Percentiles rank a stretch among this genome's conserved stretches.
These are phyloP conservation scores for Populus nigra DNA, from an alignment of 345 rosid species.

Conservation along the genomic window DNA sequence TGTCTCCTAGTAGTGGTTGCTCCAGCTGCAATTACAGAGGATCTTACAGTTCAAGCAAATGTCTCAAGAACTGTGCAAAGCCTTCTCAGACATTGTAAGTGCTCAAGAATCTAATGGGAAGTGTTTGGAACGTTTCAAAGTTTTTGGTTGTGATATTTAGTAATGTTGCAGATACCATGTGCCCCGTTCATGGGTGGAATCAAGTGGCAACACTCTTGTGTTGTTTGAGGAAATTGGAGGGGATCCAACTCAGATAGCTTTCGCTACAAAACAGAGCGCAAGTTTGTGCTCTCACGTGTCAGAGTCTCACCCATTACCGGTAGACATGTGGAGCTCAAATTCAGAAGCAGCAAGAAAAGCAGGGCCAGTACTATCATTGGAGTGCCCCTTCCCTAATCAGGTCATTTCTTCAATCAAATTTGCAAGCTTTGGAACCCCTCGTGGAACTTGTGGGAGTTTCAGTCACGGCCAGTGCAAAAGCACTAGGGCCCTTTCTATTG, in stretches of 20 bases:
- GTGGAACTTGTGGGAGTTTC: conserved; percentile 72
- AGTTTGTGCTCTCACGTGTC: conserved; percentile 62
- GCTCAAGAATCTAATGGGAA: background rate
- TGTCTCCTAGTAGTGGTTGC: conserved; percentile 56
- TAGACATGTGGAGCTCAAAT: conserved; percentile 66
- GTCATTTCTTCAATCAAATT: conserved; percentile 71
- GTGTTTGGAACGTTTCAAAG: background rate
- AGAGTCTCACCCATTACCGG: conserved; percentile 69
- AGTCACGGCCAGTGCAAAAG: conserved; percentile 65
- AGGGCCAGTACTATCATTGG: conserved; percentile 46
- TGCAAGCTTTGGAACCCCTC: conserved; percentile 87
- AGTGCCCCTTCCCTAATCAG: conserved; percentile 61
- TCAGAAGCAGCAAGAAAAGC: conserved; percentile 38
- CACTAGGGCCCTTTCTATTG: conserved; percentile 47
- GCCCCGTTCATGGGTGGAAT: conserved; percentile 82
- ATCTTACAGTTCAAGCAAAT: conserved; percentile 57
- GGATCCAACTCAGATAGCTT: conserved; percentile 68
- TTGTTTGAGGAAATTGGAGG: conserved; percentile 87
- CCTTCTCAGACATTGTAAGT: conserved; percentile 90
- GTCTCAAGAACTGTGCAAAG: conserved; percentile 79
- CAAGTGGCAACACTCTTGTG: conserved; percentile 71
- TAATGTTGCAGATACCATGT: conserved; percentile 65
- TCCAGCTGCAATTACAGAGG: conserved; percentile 75
- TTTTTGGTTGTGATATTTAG: conserved; percentile 11
- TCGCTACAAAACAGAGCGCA: conserved; percentile 50